Evolutionary conservation across 2,329 filamentous ascomycete species (phyloP).

Genomic region (Geoglossum cookeanum): DNA sequence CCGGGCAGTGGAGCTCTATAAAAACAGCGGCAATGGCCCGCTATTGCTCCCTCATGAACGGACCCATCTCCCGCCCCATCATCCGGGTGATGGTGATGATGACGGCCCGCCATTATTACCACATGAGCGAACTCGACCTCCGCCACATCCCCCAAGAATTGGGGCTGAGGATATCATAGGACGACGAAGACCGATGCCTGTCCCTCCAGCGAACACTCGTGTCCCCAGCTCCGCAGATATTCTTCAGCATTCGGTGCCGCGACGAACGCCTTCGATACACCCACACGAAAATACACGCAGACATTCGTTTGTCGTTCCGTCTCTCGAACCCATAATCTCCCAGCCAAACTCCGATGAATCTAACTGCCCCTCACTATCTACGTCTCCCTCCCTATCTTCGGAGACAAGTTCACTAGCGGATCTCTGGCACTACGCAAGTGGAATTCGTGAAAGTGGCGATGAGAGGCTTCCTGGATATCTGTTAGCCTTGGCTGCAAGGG

Average conservation of each 20-base stretch:
- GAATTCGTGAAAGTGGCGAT: conserved; percentile 47
- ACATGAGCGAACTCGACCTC: conserved; percentile 8
- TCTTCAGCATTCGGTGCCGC: neutral
- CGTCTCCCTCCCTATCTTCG: conserved; percentile 15
- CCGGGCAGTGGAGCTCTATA: neutral
- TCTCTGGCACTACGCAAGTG: conserved; percentile 31
- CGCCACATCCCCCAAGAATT: conserved; percentile 11
- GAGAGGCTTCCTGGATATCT: conserved; percentile 59
- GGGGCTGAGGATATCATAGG: neutral
- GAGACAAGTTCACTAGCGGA: conserved; percentile 14
- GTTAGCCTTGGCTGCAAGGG: conserved; percentile 58
- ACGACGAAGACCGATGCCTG: conserved; percentile 34
- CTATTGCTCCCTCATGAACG: neutral
- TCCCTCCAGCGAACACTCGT: conserved; percentile 20
- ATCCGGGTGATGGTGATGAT: neutral
- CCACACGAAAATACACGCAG: conserved; percentile 33
- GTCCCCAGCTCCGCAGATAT: conserved; percentile 7
- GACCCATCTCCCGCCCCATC: neutral
- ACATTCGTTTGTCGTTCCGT: conserved; percentile 41
- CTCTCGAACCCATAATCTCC: conserved; percentile 41
- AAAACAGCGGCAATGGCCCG: neutral
- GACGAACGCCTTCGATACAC: neutral
- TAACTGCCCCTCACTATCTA: conserved; percentile 12
- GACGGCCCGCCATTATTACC: neutral
- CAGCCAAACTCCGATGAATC: conserved; percentile 26